Percentiles rank a stretch among this genome's conserved stretches.
These are phyloP conservation scores for Paxillus involutus DNA, from an alignment of 768 basidiomycete species.

Conservation along the genomic window DNA sequence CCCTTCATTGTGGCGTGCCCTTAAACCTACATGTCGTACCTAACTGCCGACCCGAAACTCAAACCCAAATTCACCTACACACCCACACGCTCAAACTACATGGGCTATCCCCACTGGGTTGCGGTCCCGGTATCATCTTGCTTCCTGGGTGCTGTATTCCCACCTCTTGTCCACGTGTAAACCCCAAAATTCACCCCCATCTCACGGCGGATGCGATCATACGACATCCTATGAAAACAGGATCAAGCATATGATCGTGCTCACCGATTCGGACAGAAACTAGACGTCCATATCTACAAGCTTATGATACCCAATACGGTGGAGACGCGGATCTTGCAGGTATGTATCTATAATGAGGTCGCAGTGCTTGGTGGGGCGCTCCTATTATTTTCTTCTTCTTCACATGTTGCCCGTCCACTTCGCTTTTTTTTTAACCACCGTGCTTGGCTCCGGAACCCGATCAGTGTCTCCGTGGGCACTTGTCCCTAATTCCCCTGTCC, in stretches of 20 bases:
- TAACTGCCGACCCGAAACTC: background rate
- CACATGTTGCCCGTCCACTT: too few species aligned
- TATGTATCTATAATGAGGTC: conserved; percentile 25
- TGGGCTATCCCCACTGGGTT: background rate
- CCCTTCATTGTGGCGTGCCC: background rate
- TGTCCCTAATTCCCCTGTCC: too few species aligned
- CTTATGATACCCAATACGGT: conserved; percentile 85
- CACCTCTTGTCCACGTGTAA: background rate
- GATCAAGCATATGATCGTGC: conserved; percentile 94
- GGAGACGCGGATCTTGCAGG: conserved; percentile 81
- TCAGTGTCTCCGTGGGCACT: too few species aligned
- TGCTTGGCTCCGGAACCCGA: too few species aligned
- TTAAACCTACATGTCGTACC: background rate
- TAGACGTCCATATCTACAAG: conserved; percentile 86
- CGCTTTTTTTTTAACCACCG: too few species aligned
- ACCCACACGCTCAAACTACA: background rate
- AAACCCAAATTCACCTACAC: background rate
- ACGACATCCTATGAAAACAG: conserved; percentile 30
- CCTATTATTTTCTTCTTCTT: too few species aligned
- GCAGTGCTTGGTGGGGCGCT: background rate
- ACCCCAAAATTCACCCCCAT: background rate
- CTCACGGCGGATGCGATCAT: background rate
- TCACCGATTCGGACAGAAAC: conserved; percentile 86
- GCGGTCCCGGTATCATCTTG: background rate
- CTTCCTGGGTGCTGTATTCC: too few species aligned